These are phyloP conservation scores for Acanthamoeba sp. DNA, from an alignment of 208 protist genomes.

Conservation along the genomic window DNA sequence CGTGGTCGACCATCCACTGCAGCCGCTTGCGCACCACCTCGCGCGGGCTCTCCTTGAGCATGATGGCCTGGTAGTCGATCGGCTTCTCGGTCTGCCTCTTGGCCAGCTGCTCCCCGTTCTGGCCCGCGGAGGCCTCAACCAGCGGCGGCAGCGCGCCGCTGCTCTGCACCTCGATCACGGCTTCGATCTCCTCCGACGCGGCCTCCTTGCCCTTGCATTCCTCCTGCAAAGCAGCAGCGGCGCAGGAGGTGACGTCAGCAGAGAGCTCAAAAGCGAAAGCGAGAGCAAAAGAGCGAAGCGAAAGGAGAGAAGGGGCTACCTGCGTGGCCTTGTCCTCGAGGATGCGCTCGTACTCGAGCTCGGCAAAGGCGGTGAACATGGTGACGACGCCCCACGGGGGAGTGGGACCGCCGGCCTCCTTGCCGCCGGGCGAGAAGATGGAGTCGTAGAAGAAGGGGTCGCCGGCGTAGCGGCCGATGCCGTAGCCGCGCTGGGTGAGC, in stretches of 20 bases:
- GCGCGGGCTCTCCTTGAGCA: conserved; percentile 32
- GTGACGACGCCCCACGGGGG: conserved; percentile 80
- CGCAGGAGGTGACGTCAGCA: not conserved
- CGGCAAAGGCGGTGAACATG: conserved; percentile 74
- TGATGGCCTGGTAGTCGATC: conserved; percentile 15
- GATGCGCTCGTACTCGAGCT: conserved; percentile 52
- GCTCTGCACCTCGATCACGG: not conserved
- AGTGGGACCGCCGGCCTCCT: conserved; percentile 70
- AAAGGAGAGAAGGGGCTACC: not conserved
- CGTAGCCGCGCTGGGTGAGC: conserved; percentile 67
- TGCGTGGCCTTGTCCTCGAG: not conserved
- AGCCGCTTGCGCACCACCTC: conserved; percentile 35
- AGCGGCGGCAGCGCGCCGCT: conserved; percentile 18
- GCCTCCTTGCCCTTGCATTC: conserved; percentile 40
- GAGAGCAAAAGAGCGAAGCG: not conserved
- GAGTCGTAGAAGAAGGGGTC: conserved; percentile 80
- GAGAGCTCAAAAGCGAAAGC: not conserved
- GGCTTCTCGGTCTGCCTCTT: not conserved
- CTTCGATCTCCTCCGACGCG: conserved; percentile 6
- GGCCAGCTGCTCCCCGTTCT: not conserved
- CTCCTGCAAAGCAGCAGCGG: not conserved
- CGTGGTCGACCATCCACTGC: conserved; percentile 78
- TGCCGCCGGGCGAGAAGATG: conserved; percentile 67
- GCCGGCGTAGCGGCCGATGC: conserved; percentile 66
- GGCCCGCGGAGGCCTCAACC: not conserved